Base-by-base conservation (phyloP, 2,329 filamentous ascomycete genomes). In the Calcarisporium arbuscula region DNA sequence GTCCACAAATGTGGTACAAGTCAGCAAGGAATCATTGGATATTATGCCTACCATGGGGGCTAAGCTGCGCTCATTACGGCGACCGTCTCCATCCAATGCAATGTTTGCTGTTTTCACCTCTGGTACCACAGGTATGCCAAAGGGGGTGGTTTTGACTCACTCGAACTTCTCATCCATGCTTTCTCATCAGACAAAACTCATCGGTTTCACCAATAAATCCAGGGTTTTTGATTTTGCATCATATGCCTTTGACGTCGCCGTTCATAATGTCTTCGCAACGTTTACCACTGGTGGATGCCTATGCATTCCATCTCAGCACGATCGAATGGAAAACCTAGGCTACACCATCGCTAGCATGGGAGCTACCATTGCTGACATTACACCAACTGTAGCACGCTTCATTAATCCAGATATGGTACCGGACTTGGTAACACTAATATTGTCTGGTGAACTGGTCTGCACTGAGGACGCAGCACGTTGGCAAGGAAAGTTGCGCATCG, bases 311-410 rank as follows among this genome's bases (percentile, higher is more conserved):
- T 21, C 23, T 4, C 30, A 38, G 20, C n/a, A 38, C 8, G 35
- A 34, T 14, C 25, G 35, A 20, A 14, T 14, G 12, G 69, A 70
- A 37, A 55, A 67, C 35, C 44, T 71, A 11, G 57, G 57, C 16
- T 57, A 55, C 5, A 57, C 58, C 9, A 63, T 65, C 64, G 65
- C 39, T 58, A 60, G 52, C 54, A 58, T 12, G 52, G 9, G 28
- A 16, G 38, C 30, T 12, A 41, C 36, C 15, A 20, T 23, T 3
- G 19, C 33, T 12, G 11, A 21, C 15, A 16, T 45, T 5, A 49
- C 46, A 2, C 39, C 46, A 4, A 32, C 38, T 10, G 38, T 43
- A 12, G 29, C 32, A 9, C 20, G 38, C 6, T 14, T 31, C 6
- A 29, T 54, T 4, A 17, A 28, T 8, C 41, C 41, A 2, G 28